Evolutionary conservation across 2,329 filamentous ascomycete species (phyloP).

Genomic region (Aspergillus nomiae): DNA sequence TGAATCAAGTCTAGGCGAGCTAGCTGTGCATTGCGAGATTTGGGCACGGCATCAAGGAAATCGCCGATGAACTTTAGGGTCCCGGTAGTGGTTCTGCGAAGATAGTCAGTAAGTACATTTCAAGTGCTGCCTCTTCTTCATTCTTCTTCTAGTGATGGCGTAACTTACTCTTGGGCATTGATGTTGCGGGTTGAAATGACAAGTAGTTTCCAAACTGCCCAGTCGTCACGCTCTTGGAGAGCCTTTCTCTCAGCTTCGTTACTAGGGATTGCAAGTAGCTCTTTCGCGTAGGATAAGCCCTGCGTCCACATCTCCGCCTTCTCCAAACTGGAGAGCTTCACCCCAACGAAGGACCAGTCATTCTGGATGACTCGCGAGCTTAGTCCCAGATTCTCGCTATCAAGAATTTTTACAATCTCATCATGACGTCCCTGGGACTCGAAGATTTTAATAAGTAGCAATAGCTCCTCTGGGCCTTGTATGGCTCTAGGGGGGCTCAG

Average conservation of each 20-base stretch:
- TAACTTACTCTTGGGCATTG: constrained; percentile 36
- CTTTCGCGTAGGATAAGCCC: constrained; percentile 37
- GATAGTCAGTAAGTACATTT: constrained; percentile 11
- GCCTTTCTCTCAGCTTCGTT: constrained; percentile 30
- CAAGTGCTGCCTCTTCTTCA: neutral
- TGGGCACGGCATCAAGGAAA: constrained; percentile 36
- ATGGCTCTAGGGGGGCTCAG: constrained; percentile 46
- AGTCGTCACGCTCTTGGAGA: constrained; percentile 46
- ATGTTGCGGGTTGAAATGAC: constrained; percentile 36
- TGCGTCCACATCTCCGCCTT: constrained; percentile 42
- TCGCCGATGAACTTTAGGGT: constrained; percentile 36
- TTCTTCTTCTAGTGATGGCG: neutral
- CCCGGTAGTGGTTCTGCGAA: constrained; percentile 32
- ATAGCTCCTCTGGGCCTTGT: constrained; percentile 49
- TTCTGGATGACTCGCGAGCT: constrained; percentile 45
- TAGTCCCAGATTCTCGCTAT: constrained; percentile 45
- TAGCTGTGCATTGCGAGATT: constrained; percentile 46
- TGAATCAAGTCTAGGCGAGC: constrained; percentile 37
- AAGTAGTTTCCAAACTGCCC: constrained; percentile 49
- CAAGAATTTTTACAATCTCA: constrained; percentile 46
- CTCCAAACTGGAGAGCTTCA: constrained; percentile 42
- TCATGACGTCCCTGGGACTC: constrained; percentile 41
- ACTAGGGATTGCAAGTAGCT: constrained; percentile 38
- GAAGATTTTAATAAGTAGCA: constrained; percentile 48
- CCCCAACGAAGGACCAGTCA: constrained; percentile 45